These are phyloP conservation scores for Colletotrichum sojae DNA, from an alignment of 2,329 filamentous ascomycete genomes.

Conservation along the genomic window DNA sequence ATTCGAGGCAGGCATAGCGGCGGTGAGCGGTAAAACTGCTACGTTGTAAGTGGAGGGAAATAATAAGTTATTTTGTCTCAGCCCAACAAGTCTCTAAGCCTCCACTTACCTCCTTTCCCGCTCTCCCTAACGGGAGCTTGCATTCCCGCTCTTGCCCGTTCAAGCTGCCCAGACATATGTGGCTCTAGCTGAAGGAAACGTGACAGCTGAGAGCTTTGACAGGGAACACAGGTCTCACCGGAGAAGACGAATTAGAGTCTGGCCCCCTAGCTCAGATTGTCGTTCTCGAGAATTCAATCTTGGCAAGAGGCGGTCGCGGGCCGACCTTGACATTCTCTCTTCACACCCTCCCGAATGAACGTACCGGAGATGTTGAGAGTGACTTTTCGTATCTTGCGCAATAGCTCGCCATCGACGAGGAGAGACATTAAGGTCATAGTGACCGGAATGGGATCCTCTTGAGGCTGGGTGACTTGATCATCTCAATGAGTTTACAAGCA, in stretches of 20 bases:
- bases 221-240: slow-evolving; percentile 5
- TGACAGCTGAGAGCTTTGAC: not conserved
- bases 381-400: slow-evolving; percentile 5
- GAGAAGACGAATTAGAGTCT: not conserved
- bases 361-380: not conserved
- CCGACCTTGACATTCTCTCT: not conserved
- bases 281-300: slow-evolving; percentile 20
- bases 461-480: slow-evolving; percentile 8
- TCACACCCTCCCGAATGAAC: not conserved
- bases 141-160: slow-evolving; percentile 6
- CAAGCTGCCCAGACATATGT: slow-evolving; percentile 2
- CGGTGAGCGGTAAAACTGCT: not conserved
- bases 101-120: slow-evolving; percentile 28
- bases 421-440: slow-evolving; percentile 12
- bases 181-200: slow-evolving; percentile 10
- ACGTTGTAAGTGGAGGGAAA: slow-evolving; percentile 9
- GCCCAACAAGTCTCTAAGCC: slow-evolving; percentile 15
- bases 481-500: slow-evolving; percentile 7
- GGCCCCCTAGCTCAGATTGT: not conserved
- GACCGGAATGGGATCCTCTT: slow-evolving; percentile 22
- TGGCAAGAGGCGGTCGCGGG: slow-evolving; percentile 14
- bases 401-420: slow-evolving; percentile 23
- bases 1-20: not conserved
- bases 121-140: slow-evolving; percentile 17
- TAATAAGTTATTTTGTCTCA: slow-evolving; percentile 28